Evolutionary conservation across 1,284 basidiomycete species (phyloP), one percentile per base, ranked within the genome.

Genomic region (Malassezia brasiliensis): DNA sequence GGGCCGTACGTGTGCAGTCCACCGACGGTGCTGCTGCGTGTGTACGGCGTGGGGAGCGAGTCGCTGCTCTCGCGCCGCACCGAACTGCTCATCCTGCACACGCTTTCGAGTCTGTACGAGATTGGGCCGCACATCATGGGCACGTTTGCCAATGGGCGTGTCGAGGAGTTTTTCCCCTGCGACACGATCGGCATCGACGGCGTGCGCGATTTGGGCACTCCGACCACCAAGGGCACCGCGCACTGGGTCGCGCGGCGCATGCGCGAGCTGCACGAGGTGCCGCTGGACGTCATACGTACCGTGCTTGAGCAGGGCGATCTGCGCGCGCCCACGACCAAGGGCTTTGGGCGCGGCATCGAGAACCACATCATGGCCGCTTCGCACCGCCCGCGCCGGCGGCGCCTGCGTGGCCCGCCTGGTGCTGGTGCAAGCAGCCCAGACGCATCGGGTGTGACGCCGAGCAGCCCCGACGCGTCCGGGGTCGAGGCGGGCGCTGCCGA

Each of bases 71-170:
- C 67, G 20, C 59, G 71, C 14, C 60, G 71, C 22, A 64, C 66
- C 3, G 71, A 74, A 53, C 60, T 74, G 15, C 63, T 74, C 38
- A 72, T 74, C 51, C 55, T 74, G 12, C 71, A 74, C 40, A 74
- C 71, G 7, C 50, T 74, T 17, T 70, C 68, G 7, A 69, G 66
- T 47, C 60, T 74, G 14, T 74, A 74, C 56, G 68, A 72, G 46
- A 74, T 74, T 31, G 71, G 71, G 34, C 71, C 71, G 3, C 71
- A 72, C 52, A 74, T 74, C 15, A 61, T 74, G 17, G 71, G 71
- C 38, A 74, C 71, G 1, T 74, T 74, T 57, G 69, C 67, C 32
- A 74, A 74, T 36, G 71, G 71, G 31, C 61, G 71, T 25, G 68
- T 74, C 35, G 71, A 74, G 47, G 67, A 72, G 46, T 72, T 66